These are phyloP conservation scores for Epichloe brachyelytri DNA, from an alignment of 2,329 filamentous ascomycete species.

Conservation along the genomic window DNA sequence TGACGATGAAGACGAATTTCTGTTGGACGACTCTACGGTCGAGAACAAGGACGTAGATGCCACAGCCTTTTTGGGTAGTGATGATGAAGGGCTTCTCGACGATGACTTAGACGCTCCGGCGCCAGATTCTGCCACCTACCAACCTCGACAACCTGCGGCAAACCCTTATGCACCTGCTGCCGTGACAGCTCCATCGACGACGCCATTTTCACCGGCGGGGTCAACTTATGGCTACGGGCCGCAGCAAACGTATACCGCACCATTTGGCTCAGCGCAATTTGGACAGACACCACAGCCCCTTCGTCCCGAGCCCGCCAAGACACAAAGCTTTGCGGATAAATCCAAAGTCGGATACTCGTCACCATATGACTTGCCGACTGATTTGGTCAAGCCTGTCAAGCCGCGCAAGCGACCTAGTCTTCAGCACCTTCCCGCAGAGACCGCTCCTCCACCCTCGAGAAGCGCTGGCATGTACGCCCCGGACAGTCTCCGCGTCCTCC, in stretches of 20 bases:
- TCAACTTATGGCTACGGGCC: conserved; percentile 9
- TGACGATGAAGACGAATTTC: conserved; percentile 55
- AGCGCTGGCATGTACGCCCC: conserved; percentile 44
- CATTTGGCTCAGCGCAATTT: conserved; percentile 21
- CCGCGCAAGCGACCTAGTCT: conserved; percentile 52
- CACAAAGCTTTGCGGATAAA: conserved; percentile 81
- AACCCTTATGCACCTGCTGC: conserved; percentile 17
- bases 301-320: conserved; percentile 38
- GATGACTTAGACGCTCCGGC: conserved; percentile 48
- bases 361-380: conserved; percentile 89
- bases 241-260: conserved; percentile 11
- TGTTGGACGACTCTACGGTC: conserved; percentile 42
- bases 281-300: conserved; percentile 21
- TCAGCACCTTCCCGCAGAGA: conserved; percentile 36
- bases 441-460: conserved; percentile 40
- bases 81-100: conserved; percentile 66
- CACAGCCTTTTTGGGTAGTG: conserved; percentile 60
- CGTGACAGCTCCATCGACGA: conserved; percentile 8
- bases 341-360: conserved; percentile 86
- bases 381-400: conserved; percentile 49
- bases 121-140: conserved; percentile 10
- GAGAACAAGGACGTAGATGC: conserved; percentile 41
- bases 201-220: conserved; percentile 12
- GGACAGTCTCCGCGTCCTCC: conserved; percentile 11
- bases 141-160: conserved; percentile 4